These are phyloP conservation scores for Fusarium praegraminearum DNA, from an alignment of 2,329 filamentous ascomycete genomes.

Conservation along the genomic window DNA sequence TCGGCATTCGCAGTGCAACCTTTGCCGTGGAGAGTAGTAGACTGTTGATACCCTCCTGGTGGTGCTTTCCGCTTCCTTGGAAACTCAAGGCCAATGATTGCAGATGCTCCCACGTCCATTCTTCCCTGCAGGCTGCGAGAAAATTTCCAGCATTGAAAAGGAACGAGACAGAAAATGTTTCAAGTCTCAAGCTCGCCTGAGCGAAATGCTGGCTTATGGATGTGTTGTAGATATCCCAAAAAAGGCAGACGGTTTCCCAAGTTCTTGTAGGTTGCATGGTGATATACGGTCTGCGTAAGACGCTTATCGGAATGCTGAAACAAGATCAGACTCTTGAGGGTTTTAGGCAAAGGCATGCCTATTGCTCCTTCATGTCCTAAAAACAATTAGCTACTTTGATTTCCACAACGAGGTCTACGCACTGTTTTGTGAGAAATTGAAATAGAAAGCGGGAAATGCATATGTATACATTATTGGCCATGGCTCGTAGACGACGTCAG, in stretches of 20 bases:
- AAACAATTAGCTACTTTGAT: background rate
- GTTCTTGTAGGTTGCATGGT: fast-evolving
- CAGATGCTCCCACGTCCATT: background rate
- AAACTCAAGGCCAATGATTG: background rate
- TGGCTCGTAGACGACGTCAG: background rate
- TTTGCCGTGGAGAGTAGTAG: background rate
- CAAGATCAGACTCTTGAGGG: conserved; percentile 1
- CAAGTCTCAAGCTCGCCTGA: background rate
- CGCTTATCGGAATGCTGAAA: background rate
- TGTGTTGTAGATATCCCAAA: background rate
- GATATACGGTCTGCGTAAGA: background rate
- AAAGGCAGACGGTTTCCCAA: background rate
- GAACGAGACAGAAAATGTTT: conserved; percentile 6
- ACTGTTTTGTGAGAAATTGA: background rate
- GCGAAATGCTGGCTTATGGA: background rate
- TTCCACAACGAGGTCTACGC: background rate
- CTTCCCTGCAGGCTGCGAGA: background rate
- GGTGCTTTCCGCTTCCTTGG: background rate
- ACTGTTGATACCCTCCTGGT: fast-evolving
- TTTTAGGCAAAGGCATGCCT: background rate
- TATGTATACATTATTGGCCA: background rate
- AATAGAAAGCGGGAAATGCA: background rate
- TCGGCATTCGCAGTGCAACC: background rate
- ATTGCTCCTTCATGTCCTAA: background rate
- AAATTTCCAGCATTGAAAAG: background rate